Conservation (phyloP, 1,139 yeast species). For the Diutina neorugosa region DNA sequence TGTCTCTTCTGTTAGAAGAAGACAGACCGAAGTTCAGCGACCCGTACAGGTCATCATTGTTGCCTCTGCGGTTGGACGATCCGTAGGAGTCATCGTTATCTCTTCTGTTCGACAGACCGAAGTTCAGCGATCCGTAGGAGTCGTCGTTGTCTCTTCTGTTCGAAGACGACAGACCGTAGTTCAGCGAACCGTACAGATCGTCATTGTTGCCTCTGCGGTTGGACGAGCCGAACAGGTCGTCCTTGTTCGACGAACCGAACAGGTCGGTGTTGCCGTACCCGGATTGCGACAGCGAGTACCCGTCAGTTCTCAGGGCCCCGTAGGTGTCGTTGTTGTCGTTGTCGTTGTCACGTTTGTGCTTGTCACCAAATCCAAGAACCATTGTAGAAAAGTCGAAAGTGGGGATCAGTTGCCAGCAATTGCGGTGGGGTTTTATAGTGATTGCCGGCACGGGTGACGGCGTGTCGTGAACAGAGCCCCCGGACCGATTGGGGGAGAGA, state of each 20-base stretch:
- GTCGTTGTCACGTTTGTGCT: conserved; percentile 1
- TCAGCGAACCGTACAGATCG: conserved; percentile 8
- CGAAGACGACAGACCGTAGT: conserved; percentile 5
- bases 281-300: neutral
- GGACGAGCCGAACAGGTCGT: conserved; percentile 11
- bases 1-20: conserved; percentile 10
- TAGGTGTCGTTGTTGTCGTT: neutral
- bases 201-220: conserved; percentile 4
- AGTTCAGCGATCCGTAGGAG: conserved; percentile 5
- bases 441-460: neutral
- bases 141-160: conserved; percentile 7
- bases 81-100: conserved; percentile 9
- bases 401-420: neutral
- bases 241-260: conserved; percentile 5
- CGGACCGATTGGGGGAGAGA: neutral
- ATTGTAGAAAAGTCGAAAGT: neutral
- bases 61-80: conserved; percentile 5
- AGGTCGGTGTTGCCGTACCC: conserved; percentile 5
- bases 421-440: neutral
- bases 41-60: conserved; percentile 9
- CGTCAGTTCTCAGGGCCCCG: neutral
- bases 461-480: neutral
- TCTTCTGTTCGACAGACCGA: neutral
- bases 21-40: too few species aligned
- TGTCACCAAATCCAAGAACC: conserved; percentile 4